These are phyloP conservation scores for Lophium mytilinum DNA, from an alignment of 495 filamentous ascomycete species.

Conservation along the genomic window DNA sequence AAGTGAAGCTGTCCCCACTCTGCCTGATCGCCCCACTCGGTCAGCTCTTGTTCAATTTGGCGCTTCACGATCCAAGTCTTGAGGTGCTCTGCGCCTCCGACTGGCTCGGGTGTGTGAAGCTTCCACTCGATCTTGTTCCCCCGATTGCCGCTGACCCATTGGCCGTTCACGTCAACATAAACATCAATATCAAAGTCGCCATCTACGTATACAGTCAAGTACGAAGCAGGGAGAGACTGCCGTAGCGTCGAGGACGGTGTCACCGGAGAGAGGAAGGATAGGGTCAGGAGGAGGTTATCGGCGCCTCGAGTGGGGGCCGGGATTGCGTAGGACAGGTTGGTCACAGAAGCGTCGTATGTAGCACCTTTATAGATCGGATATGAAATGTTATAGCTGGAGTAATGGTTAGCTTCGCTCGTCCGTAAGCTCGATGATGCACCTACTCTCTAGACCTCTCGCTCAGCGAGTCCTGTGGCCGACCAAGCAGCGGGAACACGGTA, in stretches of 20 bases:
- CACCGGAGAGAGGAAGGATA: slow-evolving; percentile 88
- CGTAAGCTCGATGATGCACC: slow-evolving; percentile 11
- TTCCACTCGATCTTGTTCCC: slow-evolving; percentile 64
- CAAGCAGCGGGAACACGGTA: slow-evolving; percentile 78
- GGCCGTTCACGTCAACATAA: slow-evolving; percentile 82
- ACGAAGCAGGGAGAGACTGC: slow-evolving; percentile 84
- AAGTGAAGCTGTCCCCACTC: slow-evolving; percentile 89
- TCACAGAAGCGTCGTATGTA: slow-evolving; percentile 86
- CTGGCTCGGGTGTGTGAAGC: slow-evolving; percentile 41
- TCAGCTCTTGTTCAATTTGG: slow-evolving; percentile 57
- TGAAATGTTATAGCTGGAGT: slow-evolving; percentile 51
- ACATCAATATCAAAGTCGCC: slow-evolving; percentile 67
- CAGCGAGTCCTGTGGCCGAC: slow-evolving; percentile 78
- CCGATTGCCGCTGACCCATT: slow-evolving; percentile 76
- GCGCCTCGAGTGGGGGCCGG: slow-evolving; percentile 39
- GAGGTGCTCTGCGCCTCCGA: slow-evolving; percentile 33
- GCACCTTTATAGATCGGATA: slow-evolving; percentile 68
- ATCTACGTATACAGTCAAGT: slow-evolving; percentile 66
- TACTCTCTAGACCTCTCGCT: slow-evolving; percentile 37
- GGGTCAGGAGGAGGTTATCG: slow-evolving; percentile 48
- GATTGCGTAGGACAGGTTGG: slow-evolving; percentile 79
- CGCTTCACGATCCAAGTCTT: slow-evolving; percentile 61
- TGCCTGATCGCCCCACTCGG: slow-evolving; percentile 65
- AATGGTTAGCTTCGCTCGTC: neutral
- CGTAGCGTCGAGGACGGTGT: slow-evolving; percentile 86